Evolutionary conservation across 1,284 basidiomycete genomes (phyloP), one percentile per base, ranked within the genome.

Genomic region (Ganoderma resinaceum): DNA sequence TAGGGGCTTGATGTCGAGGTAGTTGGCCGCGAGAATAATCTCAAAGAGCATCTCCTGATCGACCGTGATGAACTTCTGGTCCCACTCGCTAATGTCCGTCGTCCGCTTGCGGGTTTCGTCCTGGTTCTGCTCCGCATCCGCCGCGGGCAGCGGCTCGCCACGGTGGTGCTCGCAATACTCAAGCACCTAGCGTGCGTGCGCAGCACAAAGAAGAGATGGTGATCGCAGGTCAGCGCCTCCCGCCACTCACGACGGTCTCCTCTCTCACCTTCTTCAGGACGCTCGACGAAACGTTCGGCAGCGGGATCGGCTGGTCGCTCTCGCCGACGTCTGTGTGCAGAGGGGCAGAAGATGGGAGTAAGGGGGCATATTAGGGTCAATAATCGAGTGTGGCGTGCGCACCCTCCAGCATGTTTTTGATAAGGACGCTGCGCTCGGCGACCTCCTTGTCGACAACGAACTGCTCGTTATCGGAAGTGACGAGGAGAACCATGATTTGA

Each of bases 361-460:
- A 60, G 35, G n/a, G 37, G 37, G 23, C 23, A 6, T 60, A 38
- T 38, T 60, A 16, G 37, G 37, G 58, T 37, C 37, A 42, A 16
- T 8, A 26, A 60, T 23, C 12, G 58, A 18, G 58, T 52, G 52
- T 29, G 62, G 14, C n/a, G 38, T 53, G 66, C 72, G 35, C 55
- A 97, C 97, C 97, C 83, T 99, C 98, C 70, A 99, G 92, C 97
- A 99, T 98, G 86, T 98, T 96, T 88, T 98, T 98, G 84, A 99
- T 98, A 76, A 99, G 90, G 23, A 97, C 94, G 73, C 92, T 95
- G 79, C 97, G 94, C 85, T 96, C 95, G 68, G 96, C 96, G 67
- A 99, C 95, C 73, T 97, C 95, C 82, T 93, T 94, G 79, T 98
- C 96, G 74, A 97, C 95, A 71, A 89, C 89, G 83, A 98, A 99